Evolutionary conservation across 768 basidiomycete species (phyloP).

Genomic region (Cystofilobasidium capitatum): DNA sequence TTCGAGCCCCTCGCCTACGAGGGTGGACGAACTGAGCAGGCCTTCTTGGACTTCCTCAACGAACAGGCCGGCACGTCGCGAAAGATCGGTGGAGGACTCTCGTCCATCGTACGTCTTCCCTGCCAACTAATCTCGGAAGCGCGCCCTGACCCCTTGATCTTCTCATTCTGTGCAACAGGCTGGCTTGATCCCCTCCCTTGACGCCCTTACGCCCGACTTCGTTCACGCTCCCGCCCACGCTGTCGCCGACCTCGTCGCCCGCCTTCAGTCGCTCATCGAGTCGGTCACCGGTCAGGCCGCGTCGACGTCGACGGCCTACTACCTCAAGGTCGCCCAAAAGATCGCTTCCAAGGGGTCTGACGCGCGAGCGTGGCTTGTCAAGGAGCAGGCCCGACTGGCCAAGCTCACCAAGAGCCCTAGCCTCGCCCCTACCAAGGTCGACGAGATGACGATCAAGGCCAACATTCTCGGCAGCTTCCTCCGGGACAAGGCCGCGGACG

Average conservation of each 20-base stretch:
- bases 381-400: conserved; percentile 69
- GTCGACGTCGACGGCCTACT: conserved; percentile 52
- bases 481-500: conserved; percentile 53
- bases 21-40: conserved; percentile 46
- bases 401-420: conserved; percentile 68
- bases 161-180: conserved; percentile 48
- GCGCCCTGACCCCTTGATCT: not conserved
- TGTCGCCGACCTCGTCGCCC: conserved; percentile 44
- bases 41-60: conserved; percentile 34
- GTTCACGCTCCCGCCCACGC: conserved; percentile 47
- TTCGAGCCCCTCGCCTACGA: conserved; percentile 50
- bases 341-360: conserved; percentile 52
- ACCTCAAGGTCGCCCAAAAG: conserved; percentile 82
- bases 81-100: conserved; percentile 61
- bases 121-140: not conserved
- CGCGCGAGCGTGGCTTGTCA: conserved; percentile 58
- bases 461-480: conserved; percentile 52
- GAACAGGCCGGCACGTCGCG: conserved; percentile 65
- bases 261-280: conserved; percentile 33
- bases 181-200: conserved; percentile 68
- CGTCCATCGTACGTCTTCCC: conserved; percentile 42
- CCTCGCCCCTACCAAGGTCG: conserved; percentile 68
- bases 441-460: conserved; percentile 84
- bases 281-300: conserved; percentile 29
- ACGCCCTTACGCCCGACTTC: conserved; percentile 70